A percentile compares a stretch with the other conserved stretches of the same genome.
Evolutionary conservation across 257 asterid genomes (phyloP).

Genomic region (Orobanche coerulescens): DNA sequence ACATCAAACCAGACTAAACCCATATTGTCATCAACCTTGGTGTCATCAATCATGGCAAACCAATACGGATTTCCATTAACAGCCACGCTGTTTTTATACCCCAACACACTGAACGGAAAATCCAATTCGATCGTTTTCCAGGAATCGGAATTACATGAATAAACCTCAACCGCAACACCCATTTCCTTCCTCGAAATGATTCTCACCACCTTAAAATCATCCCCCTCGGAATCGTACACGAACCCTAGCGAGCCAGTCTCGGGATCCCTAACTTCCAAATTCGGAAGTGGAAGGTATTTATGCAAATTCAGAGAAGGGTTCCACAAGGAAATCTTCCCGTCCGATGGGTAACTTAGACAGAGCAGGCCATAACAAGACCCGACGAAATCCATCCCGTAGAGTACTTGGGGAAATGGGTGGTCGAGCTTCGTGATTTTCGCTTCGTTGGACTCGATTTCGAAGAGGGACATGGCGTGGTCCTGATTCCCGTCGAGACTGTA

Average conservation of each 20-base stretch:
- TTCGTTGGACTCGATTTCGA: not conserved
- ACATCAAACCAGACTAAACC: not conserved
- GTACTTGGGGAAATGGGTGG: not conserved
- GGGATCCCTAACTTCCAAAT: not conserved
- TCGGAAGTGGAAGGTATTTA: not conserved
- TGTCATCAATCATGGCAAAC: not conserved
- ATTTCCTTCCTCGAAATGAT: not conserved
- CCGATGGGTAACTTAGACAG: not conserved
- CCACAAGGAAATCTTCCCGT: not conserved
- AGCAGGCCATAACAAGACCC: not conserved
- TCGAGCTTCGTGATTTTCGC: not conserved
- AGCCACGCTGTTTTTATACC: not conserved
- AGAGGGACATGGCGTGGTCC: not conserved
- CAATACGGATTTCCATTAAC: not conserved
- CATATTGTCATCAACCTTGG: not conserved
- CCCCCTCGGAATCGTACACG: not conserved
- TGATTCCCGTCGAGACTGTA: not conserved
- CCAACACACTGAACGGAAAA: not conserved
- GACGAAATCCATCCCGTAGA: not conserved
- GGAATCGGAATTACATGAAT: not conserved
- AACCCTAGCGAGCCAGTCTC: constrained; percentile 7
- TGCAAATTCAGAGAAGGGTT: constrained; percentile 7
- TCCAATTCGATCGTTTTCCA: not conserved
- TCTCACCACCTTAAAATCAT: constrained; percentile 22
- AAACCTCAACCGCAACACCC: not conserved